Conservation (phyloP, 2,329 filamentous ascomycete genomes). For the Trichoderma cornu-damae region DNA sequence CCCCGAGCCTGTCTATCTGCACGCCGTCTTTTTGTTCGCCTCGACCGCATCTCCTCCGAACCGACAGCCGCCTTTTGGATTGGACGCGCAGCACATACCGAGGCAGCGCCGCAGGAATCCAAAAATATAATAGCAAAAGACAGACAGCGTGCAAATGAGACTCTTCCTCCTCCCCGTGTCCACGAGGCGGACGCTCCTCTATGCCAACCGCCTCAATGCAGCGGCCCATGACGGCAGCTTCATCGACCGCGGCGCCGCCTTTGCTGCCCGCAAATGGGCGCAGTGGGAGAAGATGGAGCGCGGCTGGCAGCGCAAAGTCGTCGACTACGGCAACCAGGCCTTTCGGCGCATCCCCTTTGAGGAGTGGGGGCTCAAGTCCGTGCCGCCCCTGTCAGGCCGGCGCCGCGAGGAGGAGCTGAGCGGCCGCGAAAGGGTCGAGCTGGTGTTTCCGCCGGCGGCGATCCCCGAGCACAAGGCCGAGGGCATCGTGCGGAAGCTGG, state of each 20-base stretch:
- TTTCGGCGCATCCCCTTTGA: slow-evolving; percentile 88
- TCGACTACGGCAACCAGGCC: slow-evolving; percentile 78
- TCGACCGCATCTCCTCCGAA: background rate
- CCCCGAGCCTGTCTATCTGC: no score
- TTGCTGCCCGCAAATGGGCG: slow-evolving; percentile 73
- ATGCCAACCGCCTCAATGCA: slow-evolving; percentile 69
- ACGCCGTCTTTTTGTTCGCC: background rate
- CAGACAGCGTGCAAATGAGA: no score
- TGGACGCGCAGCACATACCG: no score
- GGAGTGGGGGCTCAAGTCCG: slow-evolving; percentile 96
- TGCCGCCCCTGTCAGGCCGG: slow-evolving; percentile 71
- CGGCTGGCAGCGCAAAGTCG: slow-evolving; percentile 85
- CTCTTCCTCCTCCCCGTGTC: slow-evolving; percentile 92
- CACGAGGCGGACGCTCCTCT: slow-evolving; percentile 83
- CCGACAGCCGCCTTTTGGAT: no score
- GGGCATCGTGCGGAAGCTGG: slow-evolving; percentile 62
- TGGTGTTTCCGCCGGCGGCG: slow-evolving; percentile 70
- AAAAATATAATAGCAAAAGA: no score
- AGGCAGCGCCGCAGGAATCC: no score
- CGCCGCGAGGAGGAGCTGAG: slow-evolving; percentile 59
- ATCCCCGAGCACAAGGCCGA: slow-evolving; percentile 60
- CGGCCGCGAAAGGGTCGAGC: slow-evolving; percentile 60
- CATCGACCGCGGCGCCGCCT: slow-evolving; percentile 64
- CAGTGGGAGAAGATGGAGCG: slow-evolving; percentile 78
- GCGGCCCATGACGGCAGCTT: slow-evolving; percentile 45